Evolutionary conservation across 371 early-diverging fungal genomes (phyloP).

Genomic region (Lichtheimia ramosa): DNA sequence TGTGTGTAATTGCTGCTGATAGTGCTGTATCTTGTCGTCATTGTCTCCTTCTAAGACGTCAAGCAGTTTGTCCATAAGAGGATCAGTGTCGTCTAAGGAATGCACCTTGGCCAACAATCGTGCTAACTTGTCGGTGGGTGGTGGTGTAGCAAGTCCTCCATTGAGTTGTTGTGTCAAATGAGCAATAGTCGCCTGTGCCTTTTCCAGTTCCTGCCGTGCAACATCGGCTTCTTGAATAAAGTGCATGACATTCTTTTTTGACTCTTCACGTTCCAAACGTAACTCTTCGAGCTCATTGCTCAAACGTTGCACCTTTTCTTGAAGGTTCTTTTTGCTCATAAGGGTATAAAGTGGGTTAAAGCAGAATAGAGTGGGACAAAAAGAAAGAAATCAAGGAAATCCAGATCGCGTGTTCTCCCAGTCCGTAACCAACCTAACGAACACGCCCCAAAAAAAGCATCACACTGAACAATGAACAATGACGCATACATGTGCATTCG

Average conservation of each 20-base stretch:
- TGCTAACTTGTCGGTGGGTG: not conserved
- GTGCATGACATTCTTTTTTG: constrained; percentile 38
- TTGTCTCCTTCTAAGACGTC: not conserved
- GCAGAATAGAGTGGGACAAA: not conserved
- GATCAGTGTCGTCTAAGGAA: not conserved
- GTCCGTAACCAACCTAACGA: too few species aligned
- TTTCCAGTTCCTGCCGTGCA: constrained; percentile 22
- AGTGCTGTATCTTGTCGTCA: not conserved
- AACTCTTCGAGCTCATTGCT: constrained; percentile 43
- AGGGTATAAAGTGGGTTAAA: constrained; percentile 3
- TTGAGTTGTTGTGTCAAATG: constrained; percentile 12
- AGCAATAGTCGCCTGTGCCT: constrained; percentile 19
- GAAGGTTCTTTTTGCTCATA: constrained; percentile 21
- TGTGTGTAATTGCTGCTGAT: not conserved
- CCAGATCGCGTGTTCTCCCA: too few species aligned
- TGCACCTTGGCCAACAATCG: not conserved
- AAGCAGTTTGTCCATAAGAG: not conserved
- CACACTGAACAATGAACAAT: too few species aligned
- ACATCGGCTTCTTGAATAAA: constrained; percentile 41
- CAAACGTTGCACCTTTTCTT: constrained; percentile 26
- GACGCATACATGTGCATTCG: too few species aligned
- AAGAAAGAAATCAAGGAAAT: not conserved
- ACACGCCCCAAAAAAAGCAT: too few species aligned
- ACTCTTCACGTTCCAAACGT: constrained; percentile 36
- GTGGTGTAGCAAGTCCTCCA: not conserved